Conservation (phyloP, 257 asterid species). For the Primulina eburnea region DNA sequence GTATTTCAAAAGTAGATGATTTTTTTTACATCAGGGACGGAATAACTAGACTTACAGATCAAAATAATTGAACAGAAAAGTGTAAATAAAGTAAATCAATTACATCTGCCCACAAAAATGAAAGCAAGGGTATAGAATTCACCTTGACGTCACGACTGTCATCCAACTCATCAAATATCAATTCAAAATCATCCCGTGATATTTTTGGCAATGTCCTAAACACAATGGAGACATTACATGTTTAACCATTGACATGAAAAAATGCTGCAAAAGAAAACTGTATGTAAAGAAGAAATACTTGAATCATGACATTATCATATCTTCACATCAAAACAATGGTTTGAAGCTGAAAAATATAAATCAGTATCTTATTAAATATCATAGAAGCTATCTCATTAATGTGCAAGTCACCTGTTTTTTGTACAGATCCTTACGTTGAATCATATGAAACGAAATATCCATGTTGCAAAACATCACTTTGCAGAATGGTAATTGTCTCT, state of each 20-base stretch:
- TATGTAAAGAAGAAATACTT: slow-evolving; percentile 10
- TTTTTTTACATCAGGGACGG: not conserved
- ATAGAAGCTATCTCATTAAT: not conserved
- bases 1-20: not conserved
- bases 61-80: not conserved
- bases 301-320: slow-evolving; percentile 8
- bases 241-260: slow-evolving; percentile 22
- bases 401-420: not conserved
- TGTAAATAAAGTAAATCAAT: not conserved
- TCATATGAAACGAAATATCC: too few species aligned
- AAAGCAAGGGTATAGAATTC: slow-evolving; percentile 25
- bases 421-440: not conserved
- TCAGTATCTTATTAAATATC: not conserved
- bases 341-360: slow-evolving; percentile 1
- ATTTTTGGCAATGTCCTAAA: slow-evolving; percentile 85
- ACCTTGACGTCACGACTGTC: slow-evolving; percentile 91
- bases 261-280: slow-evolving; percentile 6
- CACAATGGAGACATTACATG: slow-evolving; percentile 20
- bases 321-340: slow-evolving; percentile 2
- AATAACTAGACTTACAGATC: not conserved
- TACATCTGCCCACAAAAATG: slow-evolving; percentile 11
- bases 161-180: slow-evolving; percentile 85
- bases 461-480: too few species aligned
- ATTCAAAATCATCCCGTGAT: slow-evolving; percentile 87
- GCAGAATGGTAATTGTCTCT: too few species aligned